phyloP scores from a whole-genome alignment of 2,329 filamentous ascomycete genomes.

The Lasiodiplodia theobromae region DNA sequence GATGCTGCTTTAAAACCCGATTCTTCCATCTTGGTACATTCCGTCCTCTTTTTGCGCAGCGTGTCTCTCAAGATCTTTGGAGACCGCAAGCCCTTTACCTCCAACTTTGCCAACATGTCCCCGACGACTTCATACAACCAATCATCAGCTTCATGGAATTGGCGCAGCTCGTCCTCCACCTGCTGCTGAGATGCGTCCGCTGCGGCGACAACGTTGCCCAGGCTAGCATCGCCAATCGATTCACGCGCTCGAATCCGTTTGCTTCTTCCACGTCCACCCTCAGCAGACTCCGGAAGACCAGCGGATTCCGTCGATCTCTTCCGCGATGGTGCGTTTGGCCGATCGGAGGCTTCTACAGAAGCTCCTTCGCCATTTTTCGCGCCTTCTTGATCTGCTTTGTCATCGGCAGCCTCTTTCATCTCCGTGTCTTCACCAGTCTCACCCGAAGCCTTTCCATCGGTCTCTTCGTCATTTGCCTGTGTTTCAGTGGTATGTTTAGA shows the following conservation, averaged over 20 bases:
- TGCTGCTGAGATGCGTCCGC: slow-evolving; percentile 60
- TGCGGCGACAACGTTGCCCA: slow-evolving; percentile 55
- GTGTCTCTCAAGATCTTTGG: slow-evolving; percentile 47
- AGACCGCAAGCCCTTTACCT: slow-evolving; percentile 55
- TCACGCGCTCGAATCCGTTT: slow-evolving; percentile 68
- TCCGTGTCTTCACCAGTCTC: slow-evolving; percentile 35
- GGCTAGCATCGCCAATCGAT: slow-evolving; percentile 56
- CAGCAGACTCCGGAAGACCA: slow-evolving; percentile 63
- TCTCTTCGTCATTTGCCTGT: background rate
- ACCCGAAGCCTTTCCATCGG: background rate
- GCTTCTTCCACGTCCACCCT: slow-evolving; percentile 65
- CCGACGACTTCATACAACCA: slow-evolving; percentile 63
- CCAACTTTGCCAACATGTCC: slow-evolving; percentile 60
- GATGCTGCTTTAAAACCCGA: slow-evolving; percentile 40
- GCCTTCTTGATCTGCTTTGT: background rate
- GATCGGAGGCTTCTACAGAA: slow-evolving; percentile 37
- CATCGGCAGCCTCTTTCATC: slow-evolving; percentile 33
- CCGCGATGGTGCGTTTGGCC: slow-evolving; percentile 53
- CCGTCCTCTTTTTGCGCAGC: slow-evolving; percentile 34
- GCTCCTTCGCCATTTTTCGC: slow-evolving; percentile 7
- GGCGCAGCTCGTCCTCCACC: slow-evolving; percentile 62
- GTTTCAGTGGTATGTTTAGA: background rate
- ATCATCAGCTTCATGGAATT: slow-evolving; percentile 63
- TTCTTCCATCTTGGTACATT: slow-evolving; percentile 7
- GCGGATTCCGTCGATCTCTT: slow-evolving; percentile 69